Conservation (phyloP, 78 protist species). For the Emiliania huxleyi region DNA sequence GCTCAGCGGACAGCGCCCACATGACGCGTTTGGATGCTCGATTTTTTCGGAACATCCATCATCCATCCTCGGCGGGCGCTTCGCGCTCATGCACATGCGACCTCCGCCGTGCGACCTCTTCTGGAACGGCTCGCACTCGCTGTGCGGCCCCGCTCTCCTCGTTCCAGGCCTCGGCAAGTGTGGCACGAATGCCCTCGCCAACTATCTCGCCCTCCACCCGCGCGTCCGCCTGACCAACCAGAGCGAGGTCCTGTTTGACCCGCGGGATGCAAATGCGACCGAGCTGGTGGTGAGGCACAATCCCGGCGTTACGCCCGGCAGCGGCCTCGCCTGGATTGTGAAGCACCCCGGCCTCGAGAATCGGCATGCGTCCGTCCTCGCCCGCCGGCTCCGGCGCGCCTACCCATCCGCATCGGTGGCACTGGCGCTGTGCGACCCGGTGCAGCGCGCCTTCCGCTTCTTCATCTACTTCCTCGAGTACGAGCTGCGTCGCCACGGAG, state of each 20-base stretch:
- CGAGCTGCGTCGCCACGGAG: neutral
- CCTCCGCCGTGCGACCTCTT: neutral
- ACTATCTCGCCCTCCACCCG: neutral
- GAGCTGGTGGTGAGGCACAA: neutral
- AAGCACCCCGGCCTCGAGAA: neutral
- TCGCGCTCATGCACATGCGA: too few relatives aligned
- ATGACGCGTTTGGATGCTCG: too few relatives aligned
- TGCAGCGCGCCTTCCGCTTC: neutral
- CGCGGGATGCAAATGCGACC: neutral
- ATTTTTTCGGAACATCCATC: too few relatives aligned
- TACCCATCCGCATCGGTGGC: neutral
- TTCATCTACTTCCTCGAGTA: neutral
- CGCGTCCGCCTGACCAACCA: neutral
- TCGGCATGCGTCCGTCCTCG: neutral
- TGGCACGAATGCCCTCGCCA: neutral
- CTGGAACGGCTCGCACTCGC: neutral
- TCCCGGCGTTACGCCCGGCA: neutral
- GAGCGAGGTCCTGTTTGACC: neutral
- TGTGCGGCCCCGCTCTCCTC: neutral
- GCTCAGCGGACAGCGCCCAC: too few relatives aligned
- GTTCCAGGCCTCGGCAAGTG: neutral
- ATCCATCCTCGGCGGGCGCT: too few relatives aligned
- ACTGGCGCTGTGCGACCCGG: neutral
- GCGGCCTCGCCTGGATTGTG: neutral
- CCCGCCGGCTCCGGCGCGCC: neutral